Evolutionary conservation across 2,329 filamentous ascomycete species (phyloP), one percentile per base, ranked within the genome.

Genomic region (Sporothrix pseudoabietina): DNA sequence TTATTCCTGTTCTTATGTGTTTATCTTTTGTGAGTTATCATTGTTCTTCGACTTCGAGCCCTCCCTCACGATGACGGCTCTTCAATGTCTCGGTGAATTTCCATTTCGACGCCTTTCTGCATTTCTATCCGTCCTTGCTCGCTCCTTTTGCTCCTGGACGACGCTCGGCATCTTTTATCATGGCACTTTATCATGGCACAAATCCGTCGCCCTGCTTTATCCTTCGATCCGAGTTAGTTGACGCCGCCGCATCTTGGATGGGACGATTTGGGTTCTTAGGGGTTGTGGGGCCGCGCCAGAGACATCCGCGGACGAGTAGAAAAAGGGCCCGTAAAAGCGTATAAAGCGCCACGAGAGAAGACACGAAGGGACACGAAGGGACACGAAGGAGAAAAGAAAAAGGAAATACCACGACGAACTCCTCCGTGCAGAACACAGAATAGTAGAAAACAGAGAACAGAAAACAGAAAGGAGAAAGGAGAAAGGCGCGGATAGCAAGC

Each of bases 161-260:
- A 7, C 9, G 55, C 55, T 59, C 30, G 57, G 57, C 57, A 63
- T 41, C 57, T 39, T 63, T 41, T 63, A 49, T 35, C 41, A 14
- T 9, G 10, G 39, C 10, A 41, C 39, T 7, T 41, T 26, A 26
- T 26, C 2, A 41, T 41, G 26, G 19, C 32, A 19, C 16, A 26
- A 32, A 35, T 59, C 30, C 55, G 55, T 59, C 19, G 55, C 55
- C 55, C 55, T 32, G 26, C 55, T 54, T 54, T 57, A 14, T 57
- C 55, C 26, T 57, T 57, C 55, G 26, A 57, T 57, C 55, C 55
- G 52, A 59, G 30, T 59, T 65, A 19, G 22, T 55, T 30, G 52
- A 55, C 59, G 35, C 39, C n/a, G 35, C n/a, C 35, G 19, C 35
- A 14, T 65, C 35, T 65, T 39, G 59, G n/a, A 26, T 44, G 59